Conservation (phyloP, 768 basidiomycete genomes). For the Leccinum obscurum region DNA sequence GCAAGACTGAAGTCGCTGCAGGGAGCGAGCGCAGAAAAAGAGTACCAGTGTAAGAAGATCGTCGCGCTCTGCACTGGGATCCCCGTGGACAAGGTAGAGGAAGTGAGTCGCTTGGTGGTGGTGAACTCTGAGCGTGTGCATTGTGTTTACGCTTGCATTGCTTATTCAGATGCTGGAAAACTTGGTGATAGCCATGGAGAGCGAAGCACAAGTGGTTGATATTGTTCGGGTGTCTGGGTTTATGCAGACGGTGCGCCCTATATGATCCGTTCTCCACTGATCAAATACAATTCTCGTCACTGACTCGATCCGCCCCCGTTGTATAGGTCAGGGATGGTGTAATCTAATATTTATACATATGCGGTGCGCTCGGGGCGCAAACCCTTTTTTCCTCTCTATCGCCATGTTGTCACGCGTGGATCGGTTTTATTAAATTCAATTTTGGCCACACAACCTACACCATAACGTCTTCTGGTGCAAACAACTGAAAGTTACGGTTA, state of each 20-base stretch:
- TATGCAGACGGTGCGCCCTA: conserved; percentile 74
- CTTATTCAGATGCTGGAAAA: conserved; percentile 73
- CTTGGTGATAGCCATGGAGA: conserved; percentile 84
- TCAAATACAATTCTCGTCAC: conserved; percentile 13
- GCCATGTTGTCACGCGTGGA: conserved; percentile 35
- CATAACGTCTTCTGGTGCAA: conserved; percentile 69
- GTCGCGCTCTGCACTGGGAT: conserved; percentile 88
- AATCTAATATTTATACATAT: conserved; percentile 35
- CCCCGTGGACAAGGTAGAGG: conserved; percentile 85
- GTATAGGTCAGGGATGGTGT: conserved; percentile 42
- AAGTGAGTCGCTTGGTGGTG: conserved; percentile 54
- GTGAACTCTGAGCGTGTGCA: conserved; percentile 12
- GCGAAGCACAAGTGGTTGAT: conserved; percentile 79
- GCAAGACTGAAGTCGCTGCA: conserved; percentile 68
- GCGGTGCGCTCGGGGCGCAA: conserved; percentile 1
- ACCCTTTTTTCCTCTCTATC: conserved; percentile 16
- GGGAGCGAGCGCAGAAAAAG: conserved; percentile 83
- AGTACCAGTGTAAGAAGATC: conserved; percentile 89
- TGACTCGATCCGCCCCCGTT: conserved; percentile 23
- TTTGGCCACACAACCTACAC: conserved; percentile 23
- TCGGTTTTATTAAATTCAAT: conserved; percentile 27
- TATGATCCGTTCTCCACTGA: conserved; percentile 23
- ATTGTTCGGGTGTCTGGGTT: conserved; percentile 86
- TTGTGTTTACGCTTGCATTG: conserved; percentile 29
- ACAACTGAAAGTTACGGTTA: conserved; percentile 93